Percentiles rank a stretch among this genome's conserved stretches.
These are phyloP conservation scores for Heteromeles arbutifolia DNA, from an alignment of 306 rosid species.

Conservation along the genomic window DNA sequence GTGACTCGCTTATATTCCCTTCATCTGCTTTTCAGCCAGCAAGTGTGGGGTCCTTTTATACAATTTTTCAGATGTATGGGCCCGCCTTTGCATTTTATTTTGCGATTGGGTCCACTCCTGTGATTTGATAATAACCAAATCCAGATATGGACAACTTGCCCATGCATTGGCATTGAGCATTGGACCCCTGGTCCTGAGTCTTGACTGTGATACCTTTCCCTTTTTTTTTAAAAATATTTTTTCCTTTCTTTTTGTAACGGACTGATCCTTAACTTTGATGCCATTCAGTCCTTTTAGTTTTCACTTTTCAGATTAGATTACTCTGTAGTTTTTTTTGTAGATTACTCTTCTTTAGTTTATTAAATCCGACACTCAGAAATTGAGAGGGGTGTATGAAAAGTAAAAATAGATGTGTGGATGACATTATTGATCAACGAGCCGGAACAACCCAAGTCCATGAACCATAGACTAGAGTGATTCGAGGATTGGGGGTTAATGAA, in stretches of 20 bases:
- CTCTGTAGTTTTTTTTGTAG: not conserved
- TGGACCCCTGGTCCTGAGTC: not conserved
- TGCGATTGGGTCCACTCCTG: conserved; percentile 5
- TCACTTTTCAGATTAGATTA: not conserved
- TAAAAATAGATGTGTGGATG: too few species aligned
- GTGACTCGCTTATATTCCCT: conserved; percentile 25
- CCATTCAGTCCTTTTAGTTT: not conserved
- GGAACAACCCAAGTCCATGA: not conserved
- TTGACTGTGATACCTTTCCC: not conserved
- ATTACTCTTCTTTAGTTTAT: too few species aligned
- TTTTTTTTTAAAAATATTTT: not conserved
- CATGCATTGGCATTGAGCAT: not conserved
- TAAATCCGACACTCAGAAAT: rapidly evolving
- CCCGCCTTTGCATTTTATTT: conserved; percentile 19
- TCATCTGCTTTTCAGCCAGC: conserved; percentile 45
- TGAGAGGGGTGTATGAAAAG: too few species aligned
- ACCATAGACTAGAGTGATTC: not conserved
- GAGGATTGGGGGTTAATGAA: not conserved
- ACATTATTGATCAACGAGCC: not conserved
- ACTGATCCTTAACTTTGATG: not conserved
- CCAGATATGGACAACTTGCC: not conserved
- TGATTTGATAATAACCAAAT: not conserved
- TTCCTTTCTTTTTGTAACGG: not conserved
- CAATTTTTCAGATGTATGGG: conserved; percentile 5
- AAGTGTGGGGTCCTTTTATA: not conserved